Percentiles rank a stretch among this genome's conserved stretches.
These are phyloP conservation scores for Galerina sulciceps DNA, from an alignment of 768 basidiomycete species.

Conservation along the genomic window DNA sequence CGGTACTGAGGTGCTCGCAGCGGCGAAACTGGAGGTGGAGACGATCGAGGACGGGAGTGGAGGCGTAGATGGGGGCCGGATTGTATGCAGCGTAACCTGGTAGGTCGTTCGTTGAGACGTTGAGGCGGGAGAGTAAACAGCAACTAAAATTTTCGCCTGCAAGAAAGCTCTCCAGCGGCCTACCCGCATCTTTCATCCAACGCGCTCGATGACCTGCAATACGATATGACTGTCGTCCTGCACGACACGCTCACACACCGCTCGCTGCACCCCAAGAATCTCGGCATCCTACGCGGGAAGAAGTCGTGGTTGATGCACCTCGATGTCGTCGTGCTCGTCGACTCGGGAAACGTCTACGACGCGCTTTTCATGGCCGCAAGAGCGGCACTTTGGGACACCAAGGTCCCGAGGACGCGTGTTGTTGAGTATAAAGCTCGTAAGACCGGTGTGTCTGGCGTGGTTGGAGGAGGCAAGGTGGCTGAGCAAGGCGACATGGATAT, in stretches of 20 bases:
- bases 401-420: constrained; percentile 72
- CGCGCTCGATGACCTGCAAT: constrained; percentile 76
- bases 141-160: constrained; percentile 9
- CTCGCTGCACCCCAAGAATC: constrained; percentile 68
- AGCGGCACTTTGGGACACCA: constrained; percentile 81
- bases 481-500: constrained; percentile 56
- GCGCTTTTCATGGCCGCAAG: constrained; percentile 80
- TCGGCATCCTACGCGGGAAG: constrained; percentile 58
- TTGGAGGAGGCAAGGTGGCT: constrained; percentile 5
- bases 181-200: constrained; percentile 69
- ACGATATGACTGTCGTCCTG: constrained; percentile 69
- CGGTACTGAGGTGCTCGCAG: constrained; percentile 81
- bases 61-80: constrained; percentile 59
- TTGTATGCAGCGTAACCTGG: constrained; percentile 79
- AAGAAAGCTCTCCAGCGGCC: constrained; percentile 78
- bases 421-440: constrained; percentile 67
- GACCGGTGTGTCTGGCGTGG: constrained; percentile 11
- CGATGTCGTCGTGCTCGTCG: constrained; percentile 75
- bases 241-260: constrained; percentile 68
- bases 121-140: neutral
- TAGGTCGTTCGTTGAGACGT: constrained; percentile 42
- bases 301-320: constrained; percentile 81
- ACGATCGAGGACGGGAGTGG: constrained; percentile 47
- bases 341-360: constrained; percentile 78
- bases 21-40: constrained; percentile 81